Conservation (phyloP, 2,329 filamentous ascomycete genomes). For the Blastomyces parvus region DNA sequence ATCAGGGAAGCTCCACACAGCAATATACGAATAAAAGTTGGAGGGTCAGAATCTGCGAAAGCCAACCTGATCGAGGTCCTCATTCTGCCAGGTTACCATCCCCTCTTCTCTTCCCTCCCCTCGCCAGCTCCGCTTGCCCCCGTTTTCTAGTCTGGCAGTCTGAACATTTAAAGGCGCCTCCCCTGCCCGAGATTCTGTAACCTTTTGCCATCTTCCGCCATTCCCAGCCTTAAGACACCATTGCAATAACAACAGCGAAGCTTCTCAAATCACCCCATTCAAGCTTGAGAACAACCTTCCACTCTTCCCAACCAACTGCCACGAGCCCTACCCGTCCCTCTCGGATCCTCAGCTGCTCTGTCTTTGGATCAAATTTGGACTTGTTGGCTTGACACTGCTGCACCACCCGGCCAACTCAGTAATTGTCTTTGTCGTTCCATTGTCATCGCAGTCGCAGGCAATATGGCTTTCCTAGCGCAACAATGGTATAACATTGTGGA, state of each 20-base stretch:
- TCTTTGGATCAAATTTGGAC: background rate
- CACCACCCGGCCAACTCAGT: background rate
- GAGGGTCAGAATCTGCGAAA: background rate
- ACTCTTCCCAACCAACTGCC: background rate
- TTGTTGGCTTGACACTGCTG: background rate
- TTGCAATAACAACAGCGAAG: background rate
- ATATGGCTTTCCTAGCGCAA: background rate
- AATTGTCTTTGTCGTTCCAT: background rate
- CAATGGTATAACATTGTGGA: conserved; percentile 3
- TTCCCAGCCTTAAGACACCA: background rate
- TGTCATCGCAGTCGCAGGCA: background rate
- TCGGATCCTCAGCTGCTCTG: background rate
- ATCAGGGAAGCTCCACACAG: background rate
- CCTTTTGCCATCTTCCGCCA: too few species aligned
- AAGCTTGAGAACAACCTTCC: background rate
- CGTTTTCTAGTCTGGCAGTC: background rate
- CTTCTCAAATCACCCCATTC: background rate
- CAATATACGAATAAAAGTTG: background rate
- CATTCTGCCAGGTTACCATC: background rate
- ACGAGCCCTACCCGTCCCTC: background rate
- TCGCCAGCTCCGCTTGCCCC: background rate
- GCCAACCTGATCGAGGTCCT: background rate
- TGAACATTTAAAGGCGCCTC: background rate
- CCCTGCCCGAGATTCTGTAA: background rate
- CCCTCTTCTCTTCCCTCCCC: background rate